These are phyloP conservation scores for Xylaria sp. DNA, from an alignment of 2,329 filamentous ascomycete species.

Conservation along the genomic window DNA sequence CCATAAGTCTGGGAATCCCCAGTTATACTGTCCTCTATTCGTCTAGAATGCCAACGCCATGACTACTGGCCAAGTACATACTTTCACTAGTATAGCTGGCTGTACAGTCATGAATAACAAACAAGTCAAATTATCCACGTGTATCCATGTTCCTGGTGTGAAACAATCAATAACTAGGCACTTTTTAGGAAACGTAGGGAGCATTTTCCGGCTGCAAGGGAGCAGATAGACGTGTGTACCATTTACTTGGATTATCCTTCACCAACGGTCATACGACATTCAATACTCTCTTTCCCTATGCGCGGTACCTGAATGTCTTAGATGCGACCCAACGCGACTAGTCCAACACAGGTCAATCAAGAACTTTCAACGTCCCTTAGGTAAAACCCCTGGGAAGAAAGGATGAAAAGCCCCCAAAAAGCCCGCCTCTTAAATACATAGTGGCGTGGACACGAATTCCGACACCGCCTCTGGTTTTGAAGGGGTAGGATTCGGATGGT, in stretches of 20 bases:
- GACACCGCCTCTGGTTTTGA: constrained; percentile 28
- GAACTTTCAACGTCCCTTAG: neutral
- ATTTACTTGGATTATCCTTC: neutral
- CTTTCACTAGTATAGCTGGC: neutral
- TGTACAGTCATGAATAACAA: constrained; percentile 3
- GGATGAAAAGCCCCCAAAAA: constrained; percentile 3
- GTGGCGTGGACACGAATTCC: constrained; percentile 11
- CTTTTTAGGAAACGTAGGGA: constrained; percentile 1
- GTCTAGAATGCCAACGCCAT: constrained; percentile 1
- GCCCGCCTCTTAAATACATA: constrained; percentile 6
- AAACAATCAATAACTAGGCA: constrained; percentile 1
- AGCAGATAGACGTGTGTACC: neutral
- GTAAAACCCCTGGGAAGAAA: constrained; percentile 17
- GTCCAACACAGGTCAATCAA: neutral
- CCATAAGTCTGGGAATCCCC: neutral
- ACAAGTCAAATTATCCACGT: constrained; percentile 1
- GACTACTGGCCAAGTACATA: neutral
- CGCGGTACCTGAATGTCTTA: neutral
- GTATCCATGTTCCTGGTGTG: neutral
- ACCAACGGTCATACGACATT: constrained; percentile 19
- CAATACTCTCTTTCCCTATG: neutral
- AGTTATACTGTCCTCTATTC: neutral
- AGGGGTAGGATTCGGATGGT: constrained; percentile 32
- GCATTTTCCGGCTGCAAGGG: neutral
- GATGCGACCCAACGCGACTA: constrained; percentile 6